phyloP scores from a whole-genome alignment of 257 asterid species.

The Avicennia marina region DNA sequence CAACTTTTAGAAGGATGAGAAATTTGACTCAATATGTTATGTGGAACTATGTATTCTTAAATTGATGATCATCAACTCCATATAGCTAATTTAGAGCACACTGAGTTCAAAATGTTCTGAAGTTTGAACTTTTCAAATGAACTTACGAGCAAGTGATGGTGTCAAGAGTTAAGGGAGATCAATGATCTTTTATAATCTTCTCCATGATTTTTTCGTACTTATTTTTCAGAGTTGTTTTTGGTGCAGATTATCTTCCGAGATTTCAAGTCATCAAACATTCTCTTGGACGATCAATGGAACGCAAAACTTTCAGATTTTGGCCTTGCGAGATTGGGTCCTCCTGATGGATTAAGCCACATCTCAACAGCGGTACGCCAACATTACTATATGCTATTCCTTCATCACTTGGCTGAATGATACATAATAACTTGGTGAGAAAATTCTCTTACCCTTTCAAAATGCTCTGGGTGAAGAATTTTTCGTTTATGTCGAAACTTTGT shows the following conservation, averaged over 20 bases:
- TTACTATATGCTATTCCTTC: not conserved
- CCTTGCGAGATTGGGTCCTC: constrained; percentile 78
- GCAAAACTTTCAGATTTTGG: constrained; percentile 95
- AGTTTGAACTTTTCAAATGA: too few relatives aligned
- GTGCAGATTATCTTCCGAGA: constrained; percentile 87
- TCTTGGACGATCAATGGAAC: constrained; percentile 74
- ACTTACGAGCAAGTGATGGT: too few relatives aligned
- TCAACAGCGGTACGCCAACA: constrained; percentile 66
- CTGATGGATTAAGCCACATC: constrained; percentile 76
- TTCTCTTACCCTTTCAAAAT: too few relatives aligned
- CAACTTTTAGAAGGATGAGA: too few relatives aligned
- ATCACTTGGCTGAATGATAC: not conserved
- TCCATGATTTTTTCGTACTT: not conserved
- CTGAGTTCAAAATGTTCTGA: too few relatives aligned
- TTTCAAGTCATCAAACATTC: constrained; percentile 89
- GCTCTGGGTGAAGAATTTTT: too few relatives aligned
- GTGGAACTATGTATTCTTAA: too few relatives aligned
- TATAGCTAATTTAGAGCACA: too few relatives aligned
- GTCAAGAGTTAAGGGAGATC: too few relatives aligned
- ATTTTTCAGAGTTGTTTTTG: not conserved
- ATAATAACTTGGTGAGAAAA: not conserved
- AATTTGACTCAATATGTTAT: too few relatives aligned
- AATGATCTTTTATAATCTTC: not conserved
- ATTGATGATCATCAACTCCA: too few relatives aligned
- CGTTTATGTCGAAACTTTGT: too few relatives aligned